Evolutionary conservation across 352 stramenopile genomes (phyloP).

Genomic region (Saprolegnia parasitica): DNA sequence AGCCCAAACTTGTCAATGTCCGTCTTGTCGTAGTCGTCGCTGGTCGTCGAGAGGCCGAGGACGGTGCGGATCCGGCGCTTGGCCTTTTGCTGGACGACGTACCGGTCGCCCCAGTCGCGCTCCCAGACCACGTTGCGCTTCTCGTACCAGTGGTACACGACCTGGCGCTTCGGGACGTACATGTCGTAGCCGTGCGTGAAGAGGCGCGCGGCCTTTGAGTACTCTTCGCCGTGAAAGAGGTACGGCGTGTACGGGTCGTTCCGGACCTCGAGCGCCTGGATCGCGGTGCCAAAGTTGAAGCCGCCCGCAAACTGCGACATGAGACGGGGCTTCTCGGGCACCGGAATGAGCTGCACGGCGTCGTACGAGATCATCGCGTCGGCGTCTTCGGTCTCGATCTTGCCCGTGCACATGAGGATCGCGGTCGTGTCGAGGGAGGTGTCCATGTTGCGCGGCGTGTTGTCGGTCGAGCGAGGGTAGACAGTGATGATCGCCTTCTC

Average conservation of each 20-base stretch:
- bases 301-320: constrained; percentile 76
- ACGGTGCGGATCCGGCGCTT: constrained; percentile 25
- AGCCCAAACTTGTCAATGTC: constrained; percentile 41
- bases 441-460: constrained; percentile 20
- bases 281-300: constrained; percentile 77
- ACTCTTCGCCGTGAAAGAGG: constrained; percentile 79
- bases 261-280: constrained; percentile 59
- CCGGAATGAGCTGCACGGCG: not conserved
- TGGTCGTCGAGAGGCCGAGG: constrained; percentile 14
- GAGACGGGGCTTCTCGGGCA: constrained; percentile 32
- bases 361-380: constrained; percentile 27
- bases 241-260: constrained; percentile 78
- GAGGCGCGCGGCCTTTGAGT: constrained; percentile 65
- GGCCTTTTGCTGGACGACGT: constrained; percentile 19
- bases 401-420: constrained; percentile 19
- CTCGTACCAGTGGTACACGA: constrained; percentile 29
- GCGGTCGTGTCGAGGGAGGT: not conserved
- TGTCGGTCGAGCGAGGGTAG: constrained; percentile 18
- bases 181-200: constrained; percentile 52
- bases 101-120: constrained; percentile 21
- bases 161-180: constrained; percentile 20
- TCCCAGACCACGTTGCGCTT: constrained; percentile 26
- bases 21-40: constrained; percentile 29
- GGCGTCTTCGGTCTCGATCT: constrained; percentile 23
- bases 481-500: constrained; percentile 24